Percentiles rank a stretch among this genome's conserved stretches.
Evolutionary conservation across 208 protist genomes (phyloP).

Genomic region (Trypanosoma scelopori): DNA sequence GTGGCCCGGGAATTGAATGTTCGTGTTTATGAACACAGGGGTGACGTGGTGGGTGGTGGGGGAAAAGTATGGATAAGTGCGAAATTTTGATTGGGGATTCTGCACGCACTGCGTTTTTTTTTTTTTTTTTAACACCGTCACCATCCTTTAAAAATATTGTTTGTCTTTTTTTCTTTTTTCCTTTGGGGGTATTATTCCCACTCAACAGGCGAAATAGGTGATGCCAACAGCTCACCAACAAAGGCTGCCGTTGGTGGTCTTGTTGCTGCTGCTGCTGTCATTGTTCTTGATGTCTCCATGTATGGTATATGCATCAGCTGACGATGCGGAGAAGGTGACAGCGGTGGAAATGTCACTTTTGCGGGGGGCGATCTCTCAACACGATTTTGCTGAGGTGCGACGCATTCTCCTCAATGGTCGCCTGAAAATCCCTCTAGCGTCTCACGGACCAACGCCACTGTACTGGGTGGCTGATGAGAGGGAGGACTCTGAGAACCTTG

Average conservation of each 20-base stretch:
- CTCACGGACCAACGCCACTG: slow-evolving; percentile 16
- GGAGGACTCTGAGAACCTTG: slow-evolving; percentile 21
- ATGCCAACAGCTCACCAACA: background rate
- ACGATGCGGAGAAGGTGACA: background rate
- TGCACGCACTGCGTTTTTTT: too few relatives aligned
- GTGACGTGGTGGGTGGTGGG: too few relatives aligned
- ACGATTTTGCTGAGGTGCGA: slow-evolving; percentile 18
- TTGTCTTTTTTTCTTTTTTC: slow-evolving; percentile 9
- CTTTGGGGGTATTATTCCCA: background rate
- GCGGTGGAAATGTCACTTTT: slow-evolving; percentile 1
- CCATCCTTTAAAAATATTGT: too few relatives aligned
- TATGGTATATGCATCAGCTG: slow-evolving; percentile 14
- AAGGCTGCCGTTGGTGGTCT: background rate
- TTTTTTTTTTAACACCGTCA: too few relatives aligned
- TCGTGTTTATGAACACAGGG: too few relatives aligned
- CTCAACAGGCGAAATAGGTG: too few relatives aligned
- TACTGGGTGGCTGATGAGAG: slow-evolving; percentile 30
- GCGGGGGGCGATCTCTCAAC: slow-evolving; percentile 11
- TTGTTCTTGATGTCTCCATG: slow-evolving; percentile 4
- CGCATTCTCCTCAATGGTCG: slow-evolving; percentile 6
- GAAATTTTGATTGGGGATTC: too few relatives aligned
- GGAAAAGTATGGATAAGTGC: too few relatives aligned
- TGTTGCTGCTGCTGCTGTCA: background rate
- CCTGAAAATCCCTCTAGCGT: background rate
- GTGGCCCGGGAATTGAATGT: too few relatives aligned